Base-by-base conservation (phyloP, 2,329 filamentous ascomycete species). In the Zasmidium citrigriseum region DNA sequence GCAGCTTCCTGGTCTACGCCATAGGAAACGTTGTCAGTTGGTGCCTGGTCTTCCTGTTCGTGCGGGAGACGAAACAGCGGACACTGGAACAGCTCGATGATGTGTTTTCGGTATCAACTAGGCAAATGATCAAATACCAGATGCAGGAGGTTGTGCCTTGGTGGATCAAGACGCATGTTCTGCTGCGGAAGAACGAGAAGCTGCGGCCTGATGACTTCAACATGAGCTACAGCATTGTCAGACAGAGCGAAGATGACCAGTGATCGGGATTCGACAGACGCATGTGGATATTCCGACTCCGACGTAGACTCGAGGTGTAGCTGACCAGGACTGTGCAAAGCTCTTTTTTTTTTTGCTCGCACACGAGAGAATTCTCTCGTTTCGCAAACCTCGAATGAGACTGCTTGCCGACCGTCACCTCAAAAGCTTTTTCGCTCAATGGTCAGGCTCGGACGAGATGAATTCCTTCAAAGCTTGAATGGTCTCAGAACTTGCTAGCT, bases 1-100 rank as follows among this genome's bases (percentile, higher is more conserved):
- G 82, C 7, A 82, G 84, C 1, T 87, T 88, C 64, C 80, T 83
- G 2, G 86, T 88, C 67, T 88, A 87, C 58, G 80, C 77, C 48
- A 64, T 53, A 9, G 73, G 89, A 7, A 89, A 89, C 62, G 63
- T 87, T 3, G 67, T 83, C 2, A 86, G 86, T 0, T 77, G 88
- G 16, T 58, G 84, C 23, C 82, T 89, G 77, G 88, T 88, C 62
- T 87, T 87, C 75, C 74, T 88, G 38, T 84, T 81, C 34, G 47
- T 29, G 2, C 11, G 47, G 12, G 22, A 29, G 23, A 27, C n/a
- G 20, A 50, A 50, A 25, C 22, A 23, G 47, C 22, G 47, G 23
- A 50, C 23, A 11, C 14, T 27, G 11, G 47, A 50, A 29, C 22
- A 29, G 25, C 47, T 50, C 21, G 22, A 25, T 50, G 47, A 50